A percentile compares a stretch with the other conserved stretches of the same genome.
These are phyloP conservation scores for Klebsormidium nitens DNA, from an alignment of 139 green algal species.

Conservation along the genomic window DNA sequence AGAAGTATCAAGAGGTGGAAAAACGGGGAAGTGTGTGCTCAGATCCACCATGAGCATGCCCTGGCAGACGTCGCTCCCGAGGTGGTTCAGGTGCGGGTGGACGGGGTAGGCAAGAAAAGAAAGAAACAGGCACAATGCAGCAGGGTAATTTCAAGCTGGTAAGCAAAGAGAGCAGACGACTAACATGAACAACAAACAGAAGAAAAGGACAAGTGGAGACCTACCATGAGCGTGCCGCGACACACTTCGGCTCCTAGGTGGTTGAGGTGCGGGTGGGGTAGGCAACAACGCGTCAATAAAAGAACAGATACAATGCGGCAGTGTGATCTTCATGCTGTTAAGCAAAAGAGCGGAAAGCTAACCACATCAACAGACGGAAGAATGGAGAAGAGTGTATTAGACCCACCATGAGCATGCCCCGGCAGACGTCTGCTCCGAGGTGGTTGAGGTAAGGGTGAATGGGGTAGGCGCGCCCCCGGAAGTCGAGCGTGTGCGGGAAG, in stretches of 20 bases:
- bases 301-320: too few relatives aligned
- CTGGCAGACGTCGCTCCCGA: constrained; percentile 78
- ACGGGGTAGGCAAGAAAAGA: constrained; percentile 95
- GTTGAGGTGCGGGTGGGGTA: constrained; percentile 94
- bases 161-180: too few relatives aligned
- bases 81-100: constrained; percentile 89
- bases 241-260: constrained; percentile 85
- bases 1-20: too few relatives aligned
- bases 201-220: too few relatives aligned
- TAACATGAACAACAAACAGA: too few relatives aligned
- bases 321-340: too few relatives aligned
- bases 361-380: not conserved
- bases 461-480: constrained; percentile 91
- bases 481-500: constrained; percentile 91
- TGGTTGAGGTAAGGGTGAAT: constrained; percentile 93
- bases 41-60: too few relatives aligned
- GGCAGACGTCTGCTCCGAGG: constrained; percentile 76
- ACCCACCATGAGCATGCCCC: constrained; percentile 62
- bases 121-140: too few relatives aligned
- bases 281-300: too few relatives aligned
- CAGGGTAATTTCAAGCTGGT: too few relatives aligned
- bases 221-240: constrained; percentile 79
- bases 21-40: too few relatives aligned
- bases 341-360: too few relatives aligned
- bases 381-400: not conserved